phyloP scores from a whole-genome alignment of 768 basidiomycete species.

The Gelatoporia subvermispora region DNA sequence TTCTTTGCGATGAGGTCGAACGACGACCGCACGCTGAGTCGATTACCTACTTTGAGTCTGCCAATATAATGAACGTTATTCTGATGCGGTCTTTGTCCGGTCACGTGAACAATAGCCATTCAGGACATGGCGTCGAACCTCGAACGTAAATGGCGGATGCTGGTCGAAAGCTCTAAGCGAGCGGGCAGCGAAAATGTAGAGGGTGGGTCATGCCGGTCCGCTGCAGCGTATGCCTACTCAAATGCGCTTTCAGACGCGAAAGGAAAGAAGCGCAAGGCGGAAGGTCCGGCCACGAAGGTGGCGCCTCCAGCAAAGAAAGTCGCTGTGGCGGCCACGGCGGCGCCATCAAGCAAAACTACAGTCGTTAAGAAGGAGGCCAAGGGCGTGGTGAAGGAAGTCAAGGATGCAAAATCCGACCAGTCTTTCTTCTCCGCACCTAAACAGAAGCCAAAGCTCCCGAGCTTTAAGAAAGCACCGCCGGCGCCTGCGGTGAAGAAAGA shows the following conservation, averaged over 20 bases:
- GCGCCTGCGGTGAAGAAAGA: slow-evolving; percentile 40
- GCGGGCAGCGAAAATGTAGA: slow-evolving; percentile 38
- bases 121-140: slow-evolving; percentile 91
- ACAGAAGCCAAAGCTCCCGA: slow-evolving; percentile 77
- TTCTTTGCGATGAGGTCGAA: no score
- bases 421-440: slow-evolving; percentile 89
- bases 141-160: slow-evolving; percentile 78
- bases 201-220: slow-evolving; percentile 67
- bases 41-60: no score
- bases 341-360: slow-evolving; percentile 22
- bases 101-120: slow-evolving; percentile 50
- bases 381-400: slow-evolving; percentile 53
- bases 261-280: slow-evolving; percentile 71
- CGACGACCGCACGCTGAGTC: no score
- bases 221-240: slow-evolving; percentile 19
- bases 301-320: slow-evolving; percentile 63
- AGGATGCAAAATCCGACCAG: slow-evolving; percentile 80
- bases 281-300: slow-evolving; percentile 40
- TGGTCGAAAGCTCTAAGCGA: slow-evolving; percentile 39
- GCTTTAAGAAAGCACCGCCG: slow-evolving; percentile 72
- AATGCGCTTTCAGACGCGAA: slow-evolving; percentile 40
- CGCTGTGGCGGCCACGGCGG: slow-evolving; percentile 43
- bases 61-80: no score
- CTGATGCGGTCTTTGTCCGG: neutral
- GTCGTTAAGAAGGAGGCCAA: slow-evolving; percentile 57